Evolutionary conservation across 2,329 filamentous ascomycete species (phyloP).

Genomic region (Colletotrichum tabaci): DNA sequence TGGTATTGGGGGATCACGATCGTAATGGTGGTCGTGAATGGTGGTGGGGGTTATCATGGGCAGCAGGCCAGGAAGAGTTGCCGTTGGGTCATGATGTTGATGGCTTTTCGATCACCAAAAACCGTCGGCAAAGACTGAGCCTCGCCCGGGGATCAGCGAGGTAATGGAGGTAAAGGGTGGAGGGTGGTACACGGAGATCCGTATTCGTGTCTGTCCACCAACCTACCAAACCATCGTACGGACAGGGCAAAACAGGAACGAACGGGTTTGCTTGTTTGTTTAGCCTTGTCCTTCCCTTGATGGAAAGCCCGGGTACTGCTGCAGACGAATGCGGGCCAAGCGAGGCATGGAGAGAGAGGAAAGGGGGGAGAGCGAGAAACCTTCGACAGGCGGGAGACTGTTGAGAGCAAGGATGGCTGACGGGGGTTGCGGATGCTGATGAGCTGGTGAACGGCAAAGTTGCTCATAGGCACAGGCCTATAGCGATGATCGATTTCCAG

Average conservation of each 20-base stretch:
- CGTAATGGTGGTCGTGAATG: not conserved
- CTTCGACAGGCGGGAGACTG: not conserved
- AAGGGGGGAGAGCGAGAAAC: not conserved
- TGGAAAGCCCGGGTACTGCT: not conserved
- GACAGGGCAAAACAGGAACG: not conserved
- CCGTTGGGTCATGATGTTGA: not conserved
- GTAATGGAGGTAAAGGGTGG: too few relatives aligned
- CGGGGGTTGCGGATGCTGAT: not conserved
- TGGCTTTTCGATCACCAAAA: not conserved
- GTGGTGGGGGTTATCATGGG: not conserved
- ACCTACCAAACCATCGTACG: too few relatives aligned
- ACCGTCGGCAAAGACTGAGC: not conserved
- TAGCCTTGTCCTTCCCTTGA: not conserved
- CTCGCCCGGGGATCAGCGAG: not conserved
- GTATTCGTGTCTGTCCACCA: not conserved
- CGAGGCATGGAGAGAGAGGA: not conserved
- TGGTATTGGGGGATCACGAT: too few relatives aligned
- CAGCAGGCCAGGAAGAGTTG: not conserved
- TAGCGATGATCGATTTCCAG: conserved; percentile 9
- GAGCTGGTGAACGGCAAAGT: conserved; percentile 15
- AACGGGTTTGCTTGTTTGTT: not conserved
- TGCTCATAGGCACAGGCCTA: conserved; percentile 1
- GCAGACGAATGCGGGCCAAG: not conserved
- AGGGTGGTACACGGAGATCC: not conserved
- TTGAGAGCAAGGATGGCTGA: too few relatives aligned